phyloP scores from a whole-genome alignment of 73 alveolate genomes.

The Paramecium biaurelia region DNA sequence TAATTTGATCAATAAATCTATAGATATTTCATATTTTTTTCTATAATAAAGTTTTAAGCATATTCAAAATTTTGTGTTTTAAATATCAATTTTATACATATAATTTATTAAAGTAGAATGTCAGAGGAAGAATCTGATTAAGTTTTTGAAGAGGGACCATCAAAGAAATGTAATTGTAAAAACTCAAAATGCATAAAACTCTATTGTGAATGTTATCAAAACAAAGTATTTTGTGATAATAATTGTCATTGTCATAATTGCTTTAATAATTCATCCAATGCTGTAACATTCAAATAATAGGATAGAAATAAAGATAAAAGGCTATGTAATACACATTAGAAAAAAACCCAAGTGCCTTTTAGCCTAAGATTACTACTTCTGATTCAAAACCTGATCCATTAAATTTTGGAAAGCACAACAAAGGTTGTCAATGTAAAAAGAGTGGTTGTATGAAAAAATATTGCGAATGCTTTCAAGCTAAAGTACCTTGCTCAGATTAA shows the following conservation, averaged over 20 bases:
- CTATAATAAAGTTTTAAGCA: background rate
- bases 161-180: conserved; percentile 85
- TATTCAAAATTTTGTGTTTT: background rate
- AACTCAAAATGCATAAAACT: conserved; percentile 92
- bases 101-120: background rate
- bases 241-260: conserved; percentile 80
- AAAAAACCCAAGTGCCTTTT: conserved; percentile 71
- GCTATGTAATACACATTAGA: conserved; percentile 66
- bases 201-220: conserved; percentile 91
- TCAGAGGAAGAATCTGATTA: conserved; percentile 7
- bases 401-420: conserved; percentile 70
- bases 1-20: background rate
- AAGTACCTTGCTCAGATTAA: conserved; percentile 82
- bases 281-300: background rate
- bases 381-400: conserved; percentile 68
- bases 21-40: background rate
- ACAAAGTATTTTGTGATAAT: conserved; percentile 28
- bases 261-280: conserved; percentile 67
- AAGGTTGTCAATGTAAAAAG: conserved; percentile 95
- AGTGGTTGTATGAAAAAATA: conserved; percentile 94
- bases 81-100: background rate
- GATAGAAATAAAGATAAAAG: conserved; percentile 54
- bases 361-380: conserved; percentile 70
- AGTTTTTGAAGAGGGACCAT: conserved; percentile 25
- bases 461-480: conserved; percentile 95